Conservation (phyloP, 1,139 yeast genomes). For the Kodamaea plutei region DNA sequence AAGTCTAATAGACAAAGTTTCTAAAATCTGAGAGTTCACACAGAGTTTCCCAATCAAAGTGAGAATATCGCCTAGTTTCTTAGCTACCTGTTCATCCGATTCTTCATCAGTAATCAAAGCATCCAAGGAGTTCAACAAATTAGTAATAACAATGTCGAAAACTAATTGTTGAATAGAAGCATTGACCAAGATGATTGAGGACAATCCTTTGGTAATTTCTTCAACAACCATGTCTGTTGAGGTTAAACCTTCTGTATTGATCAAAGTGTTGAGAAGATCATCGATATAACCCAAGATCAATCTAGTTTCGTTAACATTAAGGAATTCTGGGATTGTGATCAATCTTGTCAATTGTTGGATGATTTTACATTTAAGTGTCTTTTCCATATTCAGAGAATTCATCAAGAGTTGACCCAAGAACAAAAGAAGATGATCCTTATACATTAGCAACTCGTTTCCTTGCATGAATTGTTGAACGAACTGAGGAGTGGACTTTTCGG, state of each 20-base stretch:
- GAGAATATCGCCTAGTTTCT: constrained; percentile 30
- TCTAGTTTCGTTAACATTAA: constrained; percentile 52
- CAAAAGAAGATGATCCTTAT: constrained; percentile 65
- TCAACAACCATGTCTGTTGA: constrained; percentile 23
- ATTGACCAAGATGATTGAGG: constrained; percentile 34
- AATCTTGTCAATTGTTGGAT: constrained; percentile 60
- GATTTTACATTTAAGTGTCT: constrained; percentile 63
- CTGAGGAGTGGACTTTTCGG: constrained; percentile 9
- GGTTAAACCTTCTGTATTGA: not conserved
- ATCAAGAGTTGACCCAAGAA: constrained; percentile 64
- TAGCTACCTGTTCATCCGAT: too few relatives aligned
- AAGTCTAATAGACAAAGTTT: constrained; percentile 47
- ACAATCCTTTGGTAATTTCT: constrained; percentile 48
- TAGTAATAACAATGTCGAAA: constrained; percentile 58
- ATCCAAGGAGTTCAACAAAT: constrained; percentile 41
- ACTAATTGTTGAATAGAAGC: constrained; percentile 28
- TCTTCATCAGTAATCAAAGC: constrained; percentile 27
- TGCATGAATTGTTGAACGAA: constrained; percentile 12
- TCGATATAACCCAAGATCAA: constrained; percentile 65
- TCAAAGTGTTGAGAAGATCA: constrained; percentile 33
- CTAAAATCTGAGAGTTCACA: constrained; percentile 45
- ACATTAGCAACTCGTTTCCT: constrained; percentile 28
- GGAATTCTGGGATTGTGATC: constrained; percentile 41
- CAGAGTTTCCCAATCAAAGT: constrained; percentile 43
- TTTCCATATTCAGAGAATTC: constrained; percentile 62